Evolutionary conservation across 2,329 filamentous ascomycete species (phyloP).

Genomic region (Aspergillus ochraceoroseus): DNA sequence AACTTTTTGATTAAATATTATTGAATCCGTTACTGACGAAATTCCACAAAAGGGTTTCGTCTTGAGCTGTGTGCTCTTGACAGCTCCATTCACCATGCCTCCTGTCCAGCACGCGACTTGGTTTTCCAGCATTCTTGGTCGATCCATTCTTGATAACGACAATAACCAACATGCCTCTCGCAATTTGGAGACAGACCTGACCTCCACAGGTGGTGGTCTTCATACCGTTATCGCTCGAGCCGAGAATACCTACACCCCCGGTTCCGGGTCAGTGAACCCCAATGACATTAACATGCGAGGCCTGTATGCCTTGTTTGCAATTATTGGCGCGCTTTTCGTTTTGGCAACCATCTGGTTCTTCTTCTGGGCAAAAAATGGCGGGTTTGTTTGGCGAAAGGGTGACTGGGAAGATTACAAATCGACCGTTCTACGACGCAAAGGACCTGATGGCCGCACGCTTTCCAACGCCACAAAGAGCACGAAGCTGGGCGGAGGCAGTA

Average conservation of each 20-base stretch:
- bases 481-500: constrained; percentile 76
- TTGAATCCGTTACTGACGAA: neutral
- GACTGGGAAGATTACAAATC: constrained; percentile 99
- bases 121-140: constrained; percentile 23
- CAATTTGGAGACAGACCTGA: neutral
- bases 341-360: constrained; percentile 88
- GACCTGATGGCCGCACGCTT: constrained; percentile 81
- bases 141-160: constrained; percentile 17
- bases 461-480: constrained; percentile 78
- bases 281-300: constrained; percentile 50
- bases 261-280: constrained; percentile 41
- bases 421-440: constrained; percentile 81
- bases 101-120: constrained; percentile 26
- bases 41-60: constrained; percentile 23
- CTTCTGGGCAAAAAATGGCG: constrained; percentile 95
- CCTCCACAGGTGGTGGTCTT: constrained; percentile 17
- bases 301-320: constrained; percentile 78
- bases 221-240: constrained; percentile 30
- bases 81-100: constrained; percentile 30
- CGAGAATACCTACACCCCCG: constrained; percentile 26
- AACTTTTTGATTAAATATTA: neutral
- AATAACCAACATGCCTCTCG: constrained; percentile 8
- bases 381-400: constrained; percentile 74
- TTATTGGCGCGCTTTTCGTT: constrained; percentile 74
- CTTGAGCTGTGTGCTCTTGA: constrained; percentile 37